phyloP scores from a whole-genome alignment of 1,139 yeast genomes.

The Pichia sorboxylosa region DNA sequence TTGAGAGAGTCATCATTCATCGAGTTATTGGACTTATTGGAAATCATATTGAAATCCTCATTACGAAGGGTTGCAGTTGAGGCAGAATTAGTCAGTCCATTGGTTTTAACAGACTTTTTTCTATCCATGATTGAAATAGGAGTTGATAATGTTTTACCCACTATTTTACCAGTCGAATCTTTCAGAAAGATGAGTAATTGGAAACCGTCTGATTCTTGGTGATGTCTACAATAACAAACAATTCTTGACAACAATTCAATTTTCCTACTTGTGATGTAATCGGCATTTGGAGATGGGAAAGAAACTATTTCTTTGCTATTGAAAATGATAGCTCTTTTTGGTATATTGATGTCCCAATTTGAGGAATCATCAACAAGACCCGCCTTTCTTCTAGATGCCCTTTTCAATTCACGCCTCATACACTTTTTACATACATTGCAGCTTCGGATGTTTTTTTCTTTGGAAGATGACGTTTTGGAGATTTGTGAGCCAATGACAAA shows the following conservation, averaged over 20 bases:
- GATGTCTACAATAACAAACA: conserved; percentile 94
- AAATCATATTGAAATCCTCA: too few relatives aligned
- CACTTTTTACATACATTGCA: conserved; percentile 81
- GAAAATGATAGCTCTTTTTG: conserved; percentile 76
- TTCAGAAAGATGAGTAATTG: conserved; percentile 58
- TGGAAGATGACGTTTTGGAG: conserved; percentile 1
- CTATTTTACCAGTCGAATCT: conserved; percentile 44
- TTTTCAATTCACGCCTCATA: conserved; percentile 79
- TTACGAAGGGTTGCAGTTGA: too few relatives aligned
- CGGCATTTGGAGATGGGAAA: conserved; percentile 52
- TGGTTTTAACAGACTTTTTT: conserved; percentile 38
- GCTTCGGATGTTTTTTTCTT: conserved; percentile 15
- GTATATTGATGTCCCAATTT: conserved; percentile 65
- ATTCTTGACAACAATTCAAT: conserved; percentile 76
- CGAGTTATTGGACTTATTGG: too few relatives aligned
- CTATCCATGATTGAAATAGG: conserved; percentile 89
- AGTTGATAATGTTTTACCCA: conserved; percentile 63
- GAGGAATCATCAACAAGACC: conserved; percentile 56
- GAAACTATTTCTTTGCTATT: conserved; percentile 81
- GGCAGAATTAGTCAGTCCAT: neutral
- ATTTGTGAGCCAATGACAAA: conserved; percentile 42
- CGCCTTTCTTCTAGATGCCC: conserved; percentile 79
- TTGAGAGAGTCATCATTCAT: too few relatives aligned
- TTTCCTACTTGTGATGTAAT: conserved; percentile 24
- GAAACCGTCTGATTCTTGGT: conserved; percentile 74